A percentile compares a stretch with the other conserved stretches of the same genome.
Evolutionary conservation across 768 basidiomycete species (phyloP).

Genomic region (Candolleomyces efflorescens): DNA sequence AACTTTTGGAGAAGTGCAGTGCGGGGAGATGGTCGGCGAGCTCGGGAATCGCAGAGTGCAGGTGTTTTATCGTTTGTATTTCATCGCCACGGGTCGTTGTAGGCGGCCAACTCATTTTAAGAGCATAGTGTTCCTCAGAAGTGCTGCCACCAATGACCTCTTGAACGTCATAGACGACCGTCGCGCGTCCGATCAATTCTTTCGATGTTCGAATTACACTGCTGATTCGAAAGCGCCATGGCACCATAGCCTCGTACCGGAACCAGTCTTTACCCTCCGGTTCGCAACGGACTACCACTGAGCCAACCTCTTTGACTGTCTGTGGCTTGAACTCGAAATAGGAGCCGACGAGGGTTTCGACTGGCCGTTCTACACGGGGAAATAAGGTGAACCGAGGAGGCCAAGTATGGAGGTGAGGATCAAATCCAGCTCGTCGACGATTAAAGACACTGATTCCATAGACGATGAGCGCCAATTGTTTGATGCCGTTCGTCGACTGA

Average conservation of each 20-base stretch:
- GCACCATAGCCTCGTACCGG: too few species aligned
- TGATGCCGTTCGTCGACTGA: background rate
- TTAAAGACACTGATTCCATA: conserved; percentile 12
- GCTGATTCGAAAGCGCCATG: too few species aligned
- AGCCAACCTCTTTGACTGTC: background rate
- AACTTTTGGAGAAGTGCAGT: background rate
- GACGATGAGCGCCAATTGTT: conserved; percentile 16
- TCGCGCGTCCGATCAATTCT: background rate
- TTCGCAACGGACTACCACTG: background rate
- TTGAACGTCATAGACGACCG: background rate
- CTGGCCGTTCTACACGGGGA: background rate
- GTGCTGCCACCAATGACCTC: background rate
- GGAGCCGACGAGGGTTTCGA: background rate
- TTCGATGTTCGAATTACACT: background rate
- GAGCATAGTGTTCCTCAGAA: background rate
- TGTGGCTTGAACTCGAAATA: background rate
- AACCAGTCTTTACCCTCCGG: too few species aligned
- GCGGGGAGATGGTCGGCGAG: conserved; percentile 1
- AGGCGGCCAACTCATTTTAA: background rate
- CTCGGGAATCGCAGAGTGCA: background rate
- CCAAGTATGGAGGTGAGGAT: conserved; percentile 7
- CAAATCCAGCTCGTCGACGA: conserved; percentile 13
- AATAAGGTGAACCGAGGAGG: background rate
- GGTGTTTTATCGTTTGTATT: background rate
- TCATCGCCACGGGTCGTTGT: background rate